These are phyloP conservation scores for Ascochyta fabae DNA, from an alignment of 2,329 filamentous ascomycete species.

Conservation along the genomic window DNA sequence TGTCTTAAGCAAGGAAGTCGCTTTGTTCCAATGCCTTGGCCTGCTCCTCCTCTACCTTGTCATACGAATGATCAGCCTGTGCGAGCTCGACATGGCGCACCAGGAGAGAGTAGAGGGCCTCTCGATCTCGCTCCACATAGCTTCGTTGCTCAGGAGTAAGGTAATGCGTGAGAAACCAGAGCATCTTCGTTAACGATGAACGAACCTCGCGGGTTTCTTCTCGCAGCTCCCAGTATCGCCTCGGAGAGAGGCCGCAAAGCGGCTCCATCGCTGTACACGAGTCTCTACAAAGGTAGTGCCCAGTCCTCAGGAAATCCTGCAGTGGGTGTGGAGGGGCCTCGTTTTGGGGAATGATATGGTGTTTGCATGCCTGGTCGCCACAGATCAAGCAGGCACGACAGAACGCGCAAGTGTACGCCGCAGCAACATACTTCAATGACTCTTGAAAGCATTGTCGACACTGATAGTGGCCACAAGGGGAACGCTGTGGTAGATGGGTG, in stretches of 20 bases:
- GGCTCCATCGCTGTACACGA: not conserved
- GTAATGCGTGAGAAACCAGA: not conserved
- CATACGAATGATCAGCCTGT: not conserved
- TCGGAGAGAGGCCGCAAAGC: not conserved
- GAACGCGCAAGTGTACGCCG: not conserved
- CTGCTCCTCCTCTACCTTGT: not conserved
- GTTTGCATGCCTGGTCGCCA: not conserved
- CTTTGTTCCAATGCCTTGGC: too few relatives aligned
- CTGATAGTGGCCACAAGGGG: slow-evolving; percentile 3
- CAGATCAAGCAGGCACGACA: slow-evolving; percentile 6
- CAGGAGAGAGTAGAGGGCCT: not conserved
- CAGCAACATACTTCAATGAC: not conserved
- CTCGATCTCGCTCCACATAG: not conserved
- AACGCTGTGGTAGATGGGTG: not conserved
- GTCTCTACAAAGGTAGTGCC: not conserved
- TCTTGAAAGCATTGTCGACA: slow-evolving; percentile 1
- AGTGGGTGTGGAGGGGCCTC: not conserved
- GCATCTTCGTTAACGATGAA: not conserved
- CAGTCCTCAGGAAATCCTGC: not conserved
- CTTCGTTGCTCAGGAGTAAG: not conserved
- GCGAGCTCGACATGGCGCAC: not conserved
- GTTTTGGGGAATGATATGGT: not conserved
- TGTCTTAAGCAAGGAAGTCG: not conserved
- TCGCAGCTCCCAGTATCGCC: slow-evolving; percentile 2
- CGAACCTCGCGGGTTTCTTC: not conserved